Evolutionary conservation across 225 moss, liverwort and hornwort genomes (phyloP).

Genomic region (Marchantia paleacea): DNA sequence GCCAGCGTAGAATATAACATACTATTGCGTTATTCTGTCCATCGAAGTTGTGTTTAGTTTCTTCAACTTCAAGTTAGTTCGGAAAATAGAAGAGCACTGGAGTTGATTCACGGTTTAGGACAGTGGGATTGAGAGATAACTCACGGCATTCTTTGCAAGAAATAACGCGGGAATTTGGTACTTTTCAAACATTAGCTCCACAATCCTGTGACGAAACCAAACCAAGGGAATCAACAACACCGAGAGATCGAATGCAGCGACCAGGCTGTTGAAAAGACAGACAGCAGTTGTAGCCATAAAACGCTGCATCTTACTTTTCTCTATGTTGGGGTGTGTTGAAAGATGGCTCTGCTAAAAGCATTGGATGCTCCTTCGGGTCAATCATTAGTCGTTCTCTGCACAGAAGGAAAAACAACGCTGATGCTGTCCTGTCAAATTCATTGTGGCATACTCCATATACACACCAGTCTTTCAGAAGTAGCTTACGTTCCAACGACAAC

Average conservation of each 20-base stretch:
- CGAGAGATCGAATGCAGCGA: background rate
- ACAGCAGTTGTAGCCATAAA: background rate
- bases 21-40: too few species aligned
- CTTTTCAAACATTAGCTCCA: conserved; percentile 97
- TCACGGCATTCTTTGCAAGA: conserved; percentile 91
- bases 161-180: conserved; percentile 82
- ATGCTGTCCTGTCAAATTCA: background rate
- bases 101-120: background rate
- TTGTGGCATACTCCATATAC: too few species aligned
- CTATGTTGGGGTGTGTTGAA: conserved; percentile 85
- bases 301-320: conserved; percentile 58
- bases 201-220: conserved; percentile 43
- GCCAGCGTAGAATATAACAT: too few species aligned
- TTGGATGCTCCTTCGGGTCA: conserved; percentile 87
- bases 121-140: background rate
- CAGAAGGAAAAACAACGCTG: background rate
- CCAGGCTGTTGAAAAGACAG: background rate
- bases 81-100: background rate
- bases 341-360: conserved; percentile 88
- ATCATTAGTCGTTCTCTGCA: conserved; percentile 71
- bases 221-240: background rate
- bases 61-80: background rate
- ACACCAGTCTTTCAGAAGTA: too few species aligned
- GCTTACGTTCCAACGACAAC: too few species aligned
- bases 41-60: too few species aligned